These are phyloP conservation scores for Elsinoe fawcettii DNA, from an alignment of 2,329 filamentous ascomycete genomes.

Conservation along the genomic window DNA sequence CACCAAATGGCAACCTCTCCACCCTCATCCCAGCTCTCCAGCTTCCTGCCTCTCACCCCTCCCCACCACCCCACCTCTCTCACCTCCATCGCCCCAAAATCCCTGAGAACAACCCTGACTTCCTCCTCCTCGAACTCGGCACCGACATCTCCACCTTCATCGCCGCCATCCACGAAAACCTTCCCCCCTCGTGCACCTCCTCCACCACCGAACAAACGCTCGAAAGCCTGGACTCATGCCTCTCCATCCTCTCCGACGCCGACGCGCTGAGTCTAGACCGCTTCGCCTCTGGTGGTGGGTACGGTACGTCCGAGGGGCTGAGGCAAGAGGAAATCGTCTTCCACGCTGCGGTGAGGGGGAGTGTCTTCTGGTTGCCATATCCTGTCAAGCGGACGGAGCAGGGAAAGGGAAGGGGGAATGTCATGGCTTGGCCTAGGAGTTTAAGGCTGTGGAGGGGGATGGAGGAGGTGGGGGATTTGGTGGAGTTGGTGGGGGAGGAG, in stretches of 20 bases:
- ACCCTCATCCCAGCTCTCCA: background rate
- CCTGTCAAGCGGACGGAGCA: constrained; percentile 61
- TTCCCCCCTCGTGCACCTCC: constrained; percentile 70
- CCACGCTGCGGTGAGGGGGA: constrained; percentile 77
- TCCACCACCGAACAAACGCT: constrained; percentile 54
- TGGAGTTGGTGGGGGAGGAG: constrained; percentile 60
- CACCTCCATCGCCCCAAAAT: constrained; percentile 37
- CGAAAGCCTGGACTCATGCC: constrained; percentile 75
- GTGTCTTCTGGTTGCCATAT: constrained; percentile 75
- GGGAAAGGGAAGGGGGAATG: constrained; percentile 44
- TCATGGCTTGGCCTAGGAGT: constrained; percentile 87
- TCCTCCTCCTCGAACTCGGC: constrained; percentile 84
- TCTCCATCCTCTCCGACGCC: constrained; percentile 77
- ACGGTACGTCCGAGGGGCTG: constrained; percentile 59
- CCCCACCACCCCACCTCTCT: constrained; percentile 41
- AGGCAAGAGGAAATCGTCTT: constrained; percentile 93
- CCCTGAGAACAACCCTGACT: constrained; percentile 47
- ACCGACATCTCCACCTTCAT: constrained; percentile 89
- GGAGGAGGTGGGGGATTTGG: constrained; percentile 69
- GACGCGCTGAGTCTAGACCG: constrained; percentile 74
- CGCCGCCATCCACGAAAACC: constrained; percentile 88
- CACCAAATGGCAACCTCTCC: background rate
- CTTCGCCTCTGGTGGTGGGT: constrained; percentile 47
- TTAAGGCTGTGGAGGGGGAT: constrained; percentile 74
- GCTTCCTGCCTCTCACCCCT: constrained; percentile 19